Conservation (phyloP, 192 early-diverging fungal genomes). For the Coemansia sp. region DNA sequence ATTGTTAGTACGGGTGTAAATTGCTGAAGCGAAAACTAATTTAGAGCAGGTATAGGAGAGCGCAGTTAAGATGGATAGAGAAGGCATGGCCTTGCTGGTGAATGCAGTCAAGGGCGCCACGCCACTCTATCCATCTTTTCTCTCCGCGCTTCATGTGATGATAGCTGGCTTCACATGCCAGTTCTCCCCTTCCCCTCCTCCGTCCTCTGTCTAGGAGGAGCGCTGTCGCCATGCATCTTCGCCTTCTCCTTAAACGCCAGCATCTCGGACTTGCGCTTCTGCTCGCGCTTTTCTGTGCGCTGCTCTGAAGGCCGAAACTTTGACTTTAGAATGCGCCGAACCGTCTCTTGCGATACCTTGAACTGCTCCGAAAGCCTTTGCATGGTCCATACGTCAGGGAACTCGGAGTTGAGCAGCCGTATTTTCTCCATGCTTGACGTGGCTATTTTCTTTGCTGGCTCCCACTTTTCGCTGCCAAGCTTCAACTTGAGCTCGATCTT, state of each 20-base stretch:
- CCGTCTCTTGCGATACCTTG: conserved; percentile 54
- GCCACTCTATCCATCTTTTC: neutral
- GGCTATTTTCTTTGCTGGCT: conserved; percentile 41
- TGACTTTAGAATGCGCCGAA: conserved; percentile 57
- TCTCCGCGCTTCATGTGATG: neutral
- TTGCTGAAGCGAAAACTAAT: neutral
- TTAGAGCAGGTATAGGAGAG: neutral
- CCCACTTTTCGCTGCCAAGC: conserved; percentile 25
- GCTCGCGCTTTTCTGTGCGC: conserved; percentile 40
- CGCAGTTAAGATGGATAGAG: neutral
- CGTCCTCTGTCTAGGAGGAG: too few species aligned
- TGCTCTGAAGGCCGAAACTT: conserved; percentile 37
- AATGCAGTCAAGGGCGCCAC: conserved; percentile 1
- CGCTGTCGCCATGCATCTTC: neutral
- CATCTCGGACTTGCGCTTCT: conserved; percentile 41
- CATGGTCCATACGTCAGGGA: conserved; percentile 51
- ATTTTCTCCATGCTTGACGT: conserved; percentile 51
- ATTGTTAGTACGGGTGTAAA: conserved; percentile 13
- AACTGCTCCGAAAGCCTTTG: conserved; percentile 53
- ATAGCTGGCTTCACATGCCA: neutral
- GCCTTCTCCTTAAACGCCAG: conserved; percentile 13
- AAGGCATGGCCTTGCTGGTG: neutral
- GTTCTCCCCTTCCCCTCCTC: neutral
- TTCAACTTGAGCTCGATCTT: conserved; percentile 52
- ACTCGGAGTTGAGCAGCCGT: conserved; percentile 42